Conservation (phyloP, 1,139 yeast species). For the Yamadazyma dushanensis region DNA sequence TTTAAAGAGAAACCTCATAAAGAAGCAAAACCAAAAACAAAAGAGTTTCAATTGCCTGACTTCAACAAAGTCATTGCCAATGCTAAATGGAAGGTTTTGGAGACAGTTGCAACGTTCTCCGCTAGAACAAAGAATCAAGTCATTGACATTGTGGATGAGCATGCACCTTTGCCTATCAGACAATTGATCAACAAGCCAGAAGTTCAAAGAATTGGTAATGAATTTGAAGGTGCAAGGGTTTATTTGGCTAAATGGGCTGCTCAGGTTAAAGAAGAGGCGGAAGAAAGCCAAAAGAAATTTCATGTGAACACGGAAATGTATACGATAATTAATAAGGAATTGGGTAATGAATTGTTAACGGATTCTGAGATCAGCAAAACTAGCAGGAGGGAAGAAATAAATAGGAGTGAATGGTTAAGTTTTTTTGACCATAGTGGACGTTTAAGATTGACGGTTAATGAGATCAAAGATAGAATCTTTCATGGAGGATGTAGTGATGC, state of each 20-base stretch:
- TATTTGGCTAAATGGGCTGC: slow-evolving; percentile 97
- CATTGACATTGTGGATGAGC: slow-evolving; percentile 60
- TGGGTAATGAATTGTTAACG: slow-evolving; percentile 63
- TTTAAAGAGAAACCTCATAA: slow-evolving; percentile 34
- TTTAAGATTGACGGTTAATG: slow-evolving; percentile 67
- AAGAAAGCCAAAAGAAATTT: slow-evolving; percentile 60
- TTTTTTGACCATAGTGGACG: slow-evolving; percentile 82
- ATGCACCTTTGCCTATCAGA: slow-evolving; percentile 64
- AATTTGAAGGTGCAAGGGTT: slow-evolving; percentile 71
- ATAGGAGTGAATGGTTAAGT: slow-evolving; percentile 77
- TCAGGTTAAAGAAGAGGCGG: slow-evolving; percentile 92
- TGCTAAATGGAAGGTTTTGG: slow-evolving; percentile 85
- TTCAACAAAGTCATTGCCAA: slow-evolving; percentile 55
- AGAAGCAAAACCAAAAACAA: slow-evolving; percentile 5
- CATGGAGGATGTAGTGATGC: slow-evolving; percentile 78
- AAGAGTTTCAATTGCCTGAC: slow-evolving; percentile 34
- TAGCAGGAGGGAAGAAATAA: slow-evolving; percentile 65
- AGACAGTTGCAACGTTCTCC: slow-evolving; percentile 81
- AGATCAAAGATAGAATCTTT: slow-evolving; percentile 78
- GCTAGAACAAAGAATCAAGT: slow-evolving; percentile 64
- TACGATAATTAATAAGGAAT: slow-evolving; percentile 60
- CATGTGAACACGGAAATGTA: slow-evolving; percentile 63
- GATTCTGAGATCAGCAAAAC: slow-evolving; percentile 60
- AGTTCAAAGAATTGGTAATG: slow-evolving; percentile 78
- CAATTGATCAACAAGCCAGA: slow-evolving; percentile 74